phyloP scores from a whole-genome alignment of 345 rosid genomes.

The Eucalyptus pauciflora region DNA sequence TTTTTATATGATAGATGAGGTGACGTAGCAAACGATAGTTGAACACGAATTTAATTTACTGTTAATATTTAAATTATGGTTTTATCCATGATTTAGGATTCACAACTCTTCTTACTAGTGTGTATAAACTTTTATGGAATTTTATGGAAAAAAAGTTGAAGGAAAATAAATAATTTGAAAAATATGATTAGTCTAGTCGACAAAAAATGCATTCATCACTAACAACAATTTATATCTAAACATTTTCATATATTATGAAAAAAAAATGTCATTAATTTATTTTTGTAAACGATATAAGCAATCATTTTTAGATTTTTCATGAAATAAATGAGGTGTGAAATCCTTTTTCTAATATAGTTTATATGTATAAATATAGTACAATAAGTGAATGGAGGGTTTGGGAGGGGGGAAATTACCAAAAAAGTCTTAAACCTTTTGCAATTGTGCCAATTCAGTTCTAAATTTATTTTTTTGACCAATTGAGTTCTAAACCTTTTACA shows the following conservation, averaged over 20 bases:
- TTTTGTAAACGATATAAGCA: accelerated
- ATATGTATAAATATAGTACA: not conserved
- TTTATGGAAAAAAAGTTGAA: not conserved
- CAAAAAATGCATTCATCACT: not conserved
- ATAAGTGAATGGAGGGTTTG: not conserved
- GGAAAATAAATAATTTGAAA: not conserved
- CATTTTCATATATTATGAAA: accelerated
- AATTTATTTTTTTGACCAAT: too few species aligned
- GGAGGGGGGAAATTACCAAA: not conserved
- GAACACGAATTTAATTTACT: not conserved
- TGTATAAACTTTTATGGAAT: not conserved
- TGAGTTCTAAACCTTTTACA: accelerated
- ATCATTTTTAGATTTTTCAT: not conserved
- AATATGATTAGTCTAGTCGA: not conserved
- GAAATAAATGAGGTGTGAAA: not conserved
- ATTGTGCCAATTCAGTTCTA: accelerated
- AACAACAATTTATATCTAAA: not conserved
- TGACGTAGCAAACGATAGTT: not conserved
- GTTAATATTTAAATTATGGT: not conserved
- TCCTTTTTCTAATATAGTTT: not conserved
- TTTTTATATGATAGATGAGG: not conserved
- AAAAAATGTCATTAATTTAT: accelerated
- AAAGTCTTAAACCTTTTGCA: accelerated
- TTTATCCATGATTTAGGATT: not conserved
- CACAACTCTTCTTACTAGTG: not conserved